Base-by-base conservation (phyloP, 176 grass and related monocot species). In the Metroxylon sagu region DNA sequence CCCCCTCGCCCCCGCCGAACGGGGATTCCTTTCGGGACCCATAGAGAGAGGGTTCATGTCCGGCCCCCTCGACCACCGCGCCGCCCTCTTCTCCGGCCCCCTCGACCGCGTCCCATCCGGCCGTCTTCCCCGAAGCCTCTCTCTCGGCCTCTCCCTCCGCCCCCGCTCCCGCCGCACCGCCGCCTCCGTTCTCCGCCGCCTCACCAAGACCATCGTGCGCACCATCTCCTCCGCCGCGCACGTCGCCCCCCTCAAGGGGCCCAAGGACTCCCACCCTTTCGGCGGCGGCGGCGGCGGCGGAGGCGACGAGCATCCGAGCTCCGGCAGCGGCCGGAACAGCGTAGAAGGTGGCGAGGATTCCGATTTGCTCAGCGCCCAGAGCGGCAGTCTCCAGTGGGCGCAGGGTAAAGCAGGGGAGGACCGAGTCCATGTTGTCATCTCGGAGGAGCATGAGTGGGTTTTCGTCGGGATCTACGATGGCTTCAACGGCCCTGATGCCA, bases 31-130 rank as follows among this genome's bases (percentile, higher is more conserved):
- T 5, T 80, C 81, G 12, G 82, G 84, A 4, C 87, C 91, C 1
- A 84, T 87, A 16, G 80, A 84, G 70, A 61, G 87, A 4, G 76
- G 75, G 0, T 89, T 83, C 78, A 65, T 91, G 53, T 98, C 93
- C 0, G 93, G 84, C 0, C 93, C 93, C 3, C 75, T 98, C 2
- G 93, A 98, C 27, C 59, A 52, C 26, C 70, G 59, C 7, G 70
- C 59, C 72, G 69, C 78, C 27, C 81, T 78, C 60, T 86, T 89
- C 67, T 90, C 83, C 17, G 84, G 83, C 5, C 87, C 92, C 0
- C 75, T 88, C 50, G 76, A 48, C 4, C 60, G 53, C 3, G 49
- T n/a, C 18, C 59, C 70, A 14, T 21, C 70, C 7, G 29, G 14
- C 26, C 70, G 50, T 5, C 76, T 98, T 29, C 72, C 72, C 14